A percentile compares a stretch with the other conserved stretches of the same genome.
Evolutionary conservation across 148 eudicot genomes (phyloP).

Genomic region (Rheum nobile): DNA sequence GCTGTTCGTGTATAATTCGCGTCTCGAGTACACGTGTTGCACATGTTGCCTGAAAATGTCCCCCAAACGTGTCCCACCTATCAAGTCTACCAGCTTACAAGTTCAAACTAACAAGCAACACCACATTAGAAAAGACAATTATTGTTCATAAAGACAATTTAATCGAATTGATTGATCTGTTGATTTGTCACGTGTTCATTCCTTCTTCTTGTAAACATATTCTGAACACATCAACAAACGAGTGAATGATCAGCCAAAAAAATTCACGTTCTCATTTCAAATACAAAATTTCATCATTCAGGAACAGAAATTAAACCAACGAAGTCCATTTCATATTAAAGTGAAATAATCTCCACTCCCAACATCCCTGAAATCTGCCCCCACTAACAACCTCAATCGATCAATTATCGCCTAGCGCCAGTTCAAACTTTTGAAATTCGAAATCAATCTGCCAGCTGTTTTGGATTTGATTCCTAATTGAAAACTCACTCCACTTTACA

Average conservation of each 20-base stretch:
- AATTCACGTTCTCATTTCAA: background rate
- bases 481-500: background rate
- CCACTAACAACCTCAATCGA: background rate
- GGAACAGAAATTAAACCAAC: background rate
- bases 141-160: background rate
- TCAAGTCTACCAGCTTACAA: background rate
- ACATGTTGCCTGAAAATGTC: background rate
- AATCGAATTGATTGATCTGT: background rate
- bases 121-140: background rate
- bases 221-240: background rate
- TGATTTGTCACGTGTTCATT: background rate
- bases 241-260: background rate
- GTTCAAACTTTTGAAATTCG: background rate
- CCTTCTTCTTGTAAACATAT: background rate
- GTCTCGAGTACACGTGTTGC: background rate
- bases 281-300: background rate
- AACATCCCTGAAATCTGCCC: background rate
- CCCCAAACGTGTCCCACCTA: background rate
- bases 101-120: background rate
- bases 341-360: background rate
- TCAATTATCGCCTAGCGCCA: background rate
- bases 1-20: conserved; percentile 2
- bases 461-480: background rate
- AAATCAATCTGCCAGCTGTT: background rate
- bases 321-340: background rate